Conservation (phyloP, 2,329 filamentous ascomycete genomes). For the Aspergillus sclerotialis region DNA sequence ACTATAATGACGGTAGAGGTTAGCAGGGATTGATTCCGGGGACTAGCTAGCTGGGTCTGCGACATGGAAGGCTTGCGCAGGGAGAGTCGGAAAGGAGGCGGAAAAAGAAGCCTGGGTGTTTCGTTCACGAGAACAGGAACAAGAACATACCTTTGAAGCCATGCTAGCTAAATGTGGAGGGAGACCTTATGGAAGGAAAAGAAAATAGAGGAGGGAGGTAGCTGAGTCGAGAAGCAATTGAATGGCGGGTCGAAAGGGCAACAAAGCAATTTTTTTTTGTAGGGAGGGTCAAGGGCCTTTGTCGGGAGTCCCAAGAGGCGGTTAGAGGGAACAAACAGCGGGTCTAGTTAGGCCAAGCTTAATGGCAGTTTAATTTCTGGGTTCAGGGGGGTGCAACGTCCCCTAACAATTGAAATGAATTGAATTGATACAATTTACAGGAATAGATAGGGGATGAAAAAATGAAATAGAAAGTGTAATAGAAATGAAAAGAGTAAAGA, state of each 20-base stretch:
- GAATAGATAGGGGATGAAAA: no score
- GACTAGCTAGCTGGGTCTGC: neutral
- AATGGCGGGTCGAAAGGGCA: conserved; percentile 16
- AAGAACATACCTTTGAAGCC: conserved; percentile 22
- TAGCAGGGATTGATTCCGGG: conserved; percentile 14
- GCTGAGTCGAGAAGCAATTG: conserved; percentile 11
- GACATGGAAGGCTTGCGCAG: no score
- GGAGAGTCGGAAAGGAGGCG: neutral
- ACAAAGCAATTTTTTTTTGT: conserved; percentile 21
- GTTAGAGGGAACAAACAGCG: conserved; percentile 19
- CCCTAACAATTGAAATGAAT: no score
- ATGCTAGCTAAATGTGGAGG: conserved; percentile 13
- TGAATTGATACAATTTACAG: no score
- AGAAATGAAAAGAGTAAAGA: conserved; percentile 6
- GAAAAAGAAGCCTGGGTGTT: no score
- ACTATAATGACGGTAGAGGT: conserved; percentile 43
- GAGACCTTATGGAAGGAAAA: conserved; percentile 6
- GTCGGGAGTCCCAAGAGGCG: conserved; percentile 17
- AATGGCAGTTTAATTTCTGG: conserved; percentile 13
- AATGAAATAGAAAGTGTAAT: conserved; percentile 4
- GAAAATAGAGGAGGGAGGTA: conserved; percentile 5
- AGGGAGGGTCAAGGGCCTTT: conserved; percentile 17
- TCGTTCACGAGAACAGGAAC: conserved; percentile 2
- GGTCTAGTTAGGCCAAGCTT: conserved; percentile 23
- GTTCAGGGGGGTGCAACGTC: conserved; percentile 15